Base-by-base conservation (phyloP, 2,329 filamentous ascomycete genomes). In the Hymenoscyphus salicellus region DNA sequence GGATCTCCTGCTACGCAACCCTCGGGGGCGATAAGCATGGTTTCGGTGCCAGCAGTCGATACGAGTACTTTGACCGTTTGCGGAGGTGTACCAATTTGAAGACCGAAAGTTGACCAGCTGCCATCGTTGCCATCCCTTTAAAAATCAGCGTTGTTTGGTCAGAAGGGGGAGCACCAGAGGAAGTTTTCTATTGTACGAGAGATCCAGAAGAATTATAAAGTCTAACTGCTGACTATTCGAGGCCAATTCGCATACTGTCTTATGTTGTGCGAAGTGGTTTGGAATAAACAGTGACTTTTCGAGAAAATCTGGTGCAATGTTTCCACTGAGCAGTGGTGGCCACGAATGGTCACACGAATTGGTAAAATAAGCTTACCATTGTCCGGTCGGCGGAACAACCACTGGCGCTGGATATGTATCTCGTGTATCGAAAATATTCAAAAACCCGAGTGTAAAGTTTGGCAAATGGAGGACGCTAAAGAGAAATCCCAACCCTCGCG, bases 21-120 rank as follows among this genome's bases (percentile, higher is more conserved):
- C 66, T 81, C 79, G 0, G 82, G 78, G 61, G 86, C 80, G 1
- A 86, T 82, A 1, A 85, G 82, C 88, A 88, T 91, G 55, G 89
- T 86, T 74, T 90, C 87, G 43, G 89, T 89, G 32, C 87, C 80
- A 5, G 84, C 81, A 4, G 89, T 92, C 71, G 88, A 90, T 61
- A 87, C 79, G 4, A 84, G 77, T 58, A 86, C 80, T 63, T 82
- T 82, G 38, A 86, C 78, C 43, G 77, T 74, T 68, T 85, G 82
- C 10, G 77, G 74, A 16, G 84, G 83, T 5, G 76, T 79, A 41
- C 86, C 86, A 26, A 83, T 80, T 71, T 78, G 83, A 61, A 92
- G 79, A 17, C 79, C 79, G 68, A 91, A 86, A 5, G 87, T 84
- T 8, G 88, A 91, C 90, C 90, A 93, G 66, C 83, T 82, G 8